Evolutionary conservation across 78 protist genomes (phyloP).

Genomic region (Dictyostelium citrinum): DNA sequence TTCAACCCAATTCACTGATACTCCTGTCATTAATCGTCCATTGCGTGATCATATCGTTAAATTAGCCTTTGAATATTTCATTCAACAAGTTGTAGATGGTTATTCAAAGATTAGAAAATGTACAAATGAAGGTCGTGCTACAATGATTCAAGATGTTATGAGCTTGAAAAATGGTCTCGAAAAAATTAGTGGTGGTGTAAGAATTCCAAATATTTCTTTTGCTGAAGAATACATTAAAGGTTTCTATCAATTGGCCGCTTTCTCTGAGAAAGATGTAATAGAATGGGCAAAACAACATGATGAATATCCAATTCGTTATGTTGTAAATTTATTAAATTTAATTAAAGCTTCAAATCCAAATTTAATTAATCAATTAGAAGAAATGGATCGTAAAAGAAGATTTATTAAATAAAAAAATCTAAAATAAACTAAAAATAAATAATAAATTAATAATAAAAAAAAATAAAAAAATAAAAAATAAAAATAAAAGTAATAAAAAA

Average conservation of each 20-base stretch:
- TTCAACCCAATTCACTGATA: not conserved
- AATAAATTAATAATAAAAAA: not conserved
- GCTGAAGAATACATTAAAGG: constrained; percentile 44
- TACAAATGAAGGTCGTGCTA: constrained; percentile 55
- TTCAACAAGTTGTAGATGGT: constrained; percentile 66
- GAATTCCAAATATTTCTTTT: constrained; percentile 45
- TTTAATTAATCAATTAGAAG: constrained; percentile 25
- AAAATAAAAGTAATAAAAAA: not conserved
- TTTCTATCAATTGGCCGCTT: constrained; percentile 15
- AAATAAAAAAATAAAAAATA: not conserved
- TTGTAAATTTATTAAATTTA: constrained; percentile 3
- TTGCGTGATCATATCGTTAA: constrained; percentile 4
- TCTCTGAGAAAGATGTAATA: not conserved
- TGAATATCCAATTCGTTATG: constrained; percentile 53
- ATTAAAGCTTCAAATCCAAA: constrained; percentile 7
- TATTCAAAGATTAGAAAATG: constrained; percentile 50
- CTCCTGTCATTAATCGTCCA: not conserved
- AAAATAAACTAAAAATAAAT: not conserved
- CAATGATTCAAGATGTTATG: constrained; percentile 55
- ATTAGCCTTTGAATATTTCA: constrained; percentile 20
- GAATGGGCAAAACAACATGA: constrained; percentile 56
- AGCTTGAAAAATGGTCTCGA: constrained; percentile 13
- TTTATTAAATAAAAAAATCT: not conserved
- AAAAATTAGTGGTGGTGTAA: constrained; percentile 6
- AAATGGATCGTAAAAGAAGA: constrained; percentile 63